Evolutionary conservation across 2,329 filamentous ascomycete genomes (phyloP).

Genomic region (Verticillium dahliae): DNA sequence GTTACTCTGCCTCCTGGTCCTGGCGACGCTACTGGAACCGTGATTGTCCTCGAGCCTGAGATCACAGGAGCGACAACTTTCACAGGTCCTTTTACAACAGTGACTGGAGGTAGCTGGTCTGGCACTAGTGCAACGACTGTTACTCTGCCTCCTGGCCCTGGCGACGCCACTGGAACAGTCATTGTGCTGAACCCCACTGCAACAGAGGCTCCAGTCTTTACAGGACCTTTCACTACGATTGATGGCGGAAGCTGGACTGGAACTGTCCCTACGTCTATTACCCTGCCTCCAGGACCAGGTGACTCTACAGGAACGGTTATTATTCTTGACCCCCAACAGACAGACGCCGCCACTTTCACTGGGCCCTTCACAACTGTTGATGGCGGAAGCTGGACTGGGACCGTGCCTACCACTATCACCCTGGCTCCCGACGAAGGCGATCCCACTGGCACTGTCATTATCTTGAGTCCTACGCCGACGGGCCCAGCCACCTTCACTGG

Average conservation of each 20-base stretch:
- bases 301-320: slow-evolving; percentile 3
- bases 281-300: neutral
- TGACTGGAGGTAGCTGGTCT: neutral
- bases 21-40: neutral
- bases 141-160: neutral
- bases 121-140: neutral
- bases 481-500: slow-evolving; percentile 1
- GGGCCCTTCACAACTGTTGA: neutral
- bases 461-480: neutral
- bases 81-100: slow-evolving; percentile 4
- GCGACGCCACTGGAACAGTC: neutral
- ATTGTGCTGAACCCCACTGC: neutral
- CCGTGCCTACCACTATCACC: neutral
- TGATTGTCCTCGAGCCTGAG: neutral
- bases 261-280: neutral
- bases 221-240: neutral
- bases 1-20: neutral
- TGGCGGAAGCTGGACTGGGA: neutral
- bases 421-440: neutral
- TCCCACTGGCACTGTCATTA: neutral
- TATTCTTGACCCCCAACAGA: slow-evolving; percentile 1
- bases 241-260: neutral
- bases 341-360: neutral
- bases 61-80: neutral
- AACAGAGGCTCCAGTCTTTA: neutral